Percentiles rank a stretch among this genome's conserved stretches.
phyloP scores from a whole-genome alignment of 257 asterid species.

The Primulina tabacum region DNA sequence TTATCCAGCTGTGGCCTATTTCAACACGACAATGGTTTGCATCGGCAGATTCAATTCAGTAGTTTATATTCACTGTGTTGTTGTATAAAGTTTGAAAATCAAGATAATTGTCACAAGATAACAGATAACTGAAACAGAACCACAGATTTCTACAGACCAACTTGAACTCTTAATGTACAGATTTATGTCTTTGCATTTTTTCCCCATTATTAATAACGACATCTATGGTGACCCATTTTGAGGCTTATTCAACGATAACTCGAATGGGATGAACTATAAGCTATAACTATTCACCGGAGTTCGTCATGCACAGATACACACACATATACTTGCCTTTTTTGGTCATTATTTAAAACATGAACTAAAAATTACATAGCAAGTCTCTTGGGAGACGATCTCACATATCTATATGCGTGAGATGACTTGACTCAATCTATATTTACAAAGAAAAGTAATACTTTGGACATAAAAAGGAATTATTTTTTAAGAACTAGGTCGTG shows the following conservation, averaged over 20 bases:
- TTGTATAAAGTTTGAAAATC: background rate
- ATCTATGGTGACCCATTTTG: no score
- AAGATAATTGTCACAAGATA: background rate
- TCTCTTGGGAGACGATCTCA: no score
- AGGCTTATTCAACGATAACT: no score
- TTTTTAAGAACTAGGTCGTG: no score
- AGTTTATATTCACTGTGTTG: background rate
- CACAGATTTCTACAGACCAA: background rate
- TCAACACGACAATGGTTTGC: background rate
- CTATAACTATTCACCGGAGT: background rate
- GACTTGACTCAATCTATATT: no score
- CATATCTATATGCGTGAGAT: no score
- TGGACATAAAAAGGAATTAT: no score
- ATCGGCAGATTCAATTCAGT: background rate
- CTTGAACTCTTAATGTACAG: no score
- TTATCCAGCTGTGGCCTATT: constrained; percentile 6
- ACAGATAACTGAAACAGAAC: background rate
- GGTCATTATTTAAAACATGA: no score
- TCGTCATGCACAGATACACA: background rate
- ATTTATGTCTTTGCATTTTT: no score
- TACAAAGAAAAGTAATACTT: no score
- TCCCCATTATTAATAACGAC: no score
- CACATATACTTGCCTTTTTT: background rate
- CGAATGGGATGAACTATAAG: background rate
- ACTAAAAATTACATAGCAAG: background rate